Percentiles rank a stretch among this genome's conserved stretches.
These are phyloP conservation scores for Candida krabiensis DNA, from an alignment of 805 yeast species.

Conservation along the genomic window DNA sequence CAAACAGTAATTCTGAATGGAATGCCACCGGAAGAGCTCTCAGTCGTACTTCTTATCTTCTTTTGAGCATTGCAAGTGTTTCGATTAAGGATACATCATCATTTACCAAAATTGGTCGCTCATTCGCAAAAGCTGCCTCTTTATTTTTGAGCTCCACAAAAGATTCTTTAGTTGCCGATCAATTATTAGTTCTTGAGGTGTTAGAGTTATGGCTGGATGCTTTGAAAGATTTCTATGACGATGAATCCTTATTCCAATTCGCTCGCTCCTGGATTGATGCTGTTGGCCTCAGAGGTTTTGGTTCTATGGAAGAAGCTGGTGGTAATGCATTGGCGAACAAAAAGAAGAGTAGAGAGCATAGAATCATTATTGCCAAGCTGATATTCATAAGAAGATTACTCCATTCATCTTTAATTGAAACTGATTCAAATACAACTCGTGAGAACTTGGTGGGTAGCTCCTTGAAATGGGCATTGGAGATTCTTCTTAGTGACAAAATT, in stretches of 20 bases:
- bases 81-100: constrained; percentile 7
- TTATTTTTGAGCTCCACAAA: constrained; percentile 49
- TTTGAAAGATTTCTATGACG: constrained; percentile 40
- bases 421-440: constrained; percentile 25
- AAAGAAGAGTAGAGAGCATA: constrained; percentile 51
- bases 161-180: constrained; percentile 56
- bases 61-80: constrained; percentile 43
- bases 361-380: constrained; percentile 55
- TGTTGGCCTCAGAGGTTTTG: constrained; percentile 57
- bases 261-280: constrained; percentile 49
- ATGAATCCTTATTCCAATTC: constrained; percentile 39
- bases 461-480: constrained; percentile 58
- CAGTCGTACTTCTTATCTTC: constrained; percentile 56
- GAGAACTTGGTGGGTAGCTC: constrained; percentile 44
- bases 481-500: constrained; percentile 45
- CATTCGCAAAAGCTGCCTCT: constrained; percentile 35
- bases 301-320: constrained; percentile 36
- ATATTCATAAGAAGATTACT: constrained; percentile 58
- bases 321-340: constrained; percentile 31
- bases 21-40: constrained; percentile 60
- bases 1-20: constrained; percentile 56
- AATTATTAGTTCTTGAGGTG: constrained; percentile 58
- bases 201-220: constrained; percentile 54
- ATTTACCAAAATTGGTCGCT: constrained; percentile 23
- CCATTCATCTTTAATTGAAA: constrained; percentile 37